These are phyloP conservation scores for Phytophthora pseudosyringae DNA, from an alignment of 352 stramenopile species.

Conservation along the genomic window DNA sequence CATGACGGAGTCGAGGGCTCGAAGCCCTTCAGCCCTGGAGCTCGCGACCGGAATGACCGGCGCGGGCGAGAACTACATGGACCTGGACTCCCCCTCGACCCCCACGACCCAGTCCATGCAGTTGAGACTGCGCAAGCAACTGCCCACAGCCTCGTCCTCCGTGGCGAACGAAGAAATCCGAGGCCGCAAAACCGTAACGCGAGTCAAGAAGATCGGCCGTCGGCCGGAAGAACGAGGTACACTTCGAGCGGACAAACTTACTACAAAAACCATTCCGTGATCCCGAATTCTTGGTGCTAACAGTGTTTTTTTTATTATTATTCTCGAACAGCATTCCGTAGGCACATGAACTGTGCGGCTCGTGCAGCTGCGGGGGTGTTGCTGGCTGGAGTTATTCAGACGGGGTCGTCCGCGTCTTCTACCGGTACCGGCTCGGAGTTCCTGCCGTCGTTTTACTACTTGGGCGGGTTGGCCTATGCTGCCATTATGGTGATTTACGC, in stretches of 20 bases:
- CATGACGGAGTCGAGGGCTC: slow-evolving; percentile 6
- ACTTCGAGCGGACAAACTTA: not conserved
- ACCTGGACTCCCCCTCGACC: slow-evolving; percentile 32
- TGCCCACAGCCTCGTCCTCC: slow-evolving; percentile 19
- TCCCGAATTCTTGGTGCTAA: not conserved
- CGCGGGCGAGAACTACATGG: slow-evolving; percentile 28
- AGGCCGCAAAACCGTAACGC: slow-evolving; percentile 23
- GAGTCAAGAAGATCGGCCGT: slow-evolving; percentile 49
- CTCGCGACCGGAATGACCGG: slow-evolving; percentile 19
- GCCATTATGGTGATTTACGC: slow-evolving; percentile 75
- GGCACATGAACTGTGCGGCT: slow-evolving; percentile 41
- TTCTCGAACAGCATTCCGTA: slow-evolving; percentile 41
- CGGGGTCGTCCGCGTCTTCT: slow-evolving; percentile 34
- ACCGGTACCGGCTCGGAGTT: slow-evolving; percentile 49
- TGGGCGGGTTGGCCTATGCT: slow-evolving; percentile 66
- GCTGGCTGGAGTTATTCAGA: slow-evolving; percentile 63
- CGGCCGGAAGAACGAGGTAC: slow-evolving; percentile 38
- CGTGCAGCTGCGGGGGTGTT: slow-evolving; percentile 70
- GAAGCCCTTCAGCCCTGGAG: slow-evolving; percentile 21
- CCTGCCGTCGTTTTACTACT: slow-evolving; percentile 65
- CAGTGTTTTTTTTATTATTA: not conserved
- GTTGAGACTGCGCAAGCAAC: slow-evolving; percentile 40
- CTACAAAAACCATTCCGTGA: not conserved
- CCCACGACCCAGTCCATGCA: slow-evolving; percentile 42
- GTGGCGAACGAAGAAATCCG: slow-evolving; percentile 17